Evolutionary conservation across 2,329 filamentous ascomycete species (phyloP), one percentile per base, ranked within the genome.

Genomic region (Fusarium tanahbumbuense): DNA sequence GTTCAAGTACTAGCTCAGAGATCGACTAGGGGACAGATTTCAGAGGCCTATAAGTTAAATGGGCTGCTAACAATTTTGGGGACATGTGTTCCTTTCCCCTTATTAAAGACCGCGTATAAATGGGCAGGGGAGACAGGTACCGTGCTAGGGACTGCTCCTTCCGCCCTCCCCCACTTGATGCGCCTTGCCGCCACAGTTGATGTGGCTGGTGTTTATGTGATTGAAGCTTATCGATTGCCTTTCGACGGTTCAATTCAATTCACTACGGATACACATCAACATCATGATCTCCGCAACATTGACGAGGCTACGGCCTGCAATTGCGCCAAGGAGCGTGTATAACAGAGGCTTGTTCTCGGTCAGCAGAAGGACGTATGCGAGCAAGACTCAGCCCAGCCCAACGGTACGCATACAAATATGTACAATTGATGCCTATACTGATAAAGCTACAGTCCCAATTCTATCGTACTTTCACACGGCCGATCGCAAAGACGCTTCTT

Each of bases 391-490:
- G 46, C 71, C 77, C 16, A 75, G 71, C 27, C 61, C 71, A 32
- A 75, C 76, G 30, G 77, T 79, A 68, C 25, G 59, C 45, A 20
- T 50, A 9, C 23, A 34, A 52, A 30, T 13, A 27, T 11, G 37
- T 47, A 37, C 8, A 5, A 8, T 22, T 16, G 44, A 47, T 46
- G 27, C 52, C 45, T 41, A 25, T 22, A 11, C 52, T 60, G 48
- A 59, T 56, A 27, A 37, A 22, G 10, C 12, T 16, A 37, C 72
- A 92, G 87, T 81, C 87, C 52, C 83, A 85, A 48, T 94, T 94
- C 81, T 95, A 93, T 83, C 90, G 88, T 76, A 89, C 88, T 16
- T 94, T 93, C 76, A 88, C 89, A 41, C 86, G 91, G 3, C 92
- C 93, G 5, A 84, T 95, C 47, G 86, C 88, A 56, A 95, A 94